Evolutionary conservation across 179 eudicot genomes (phyloP), one percentile per base, ranked within the genome.

Genomic region (Camellia oleifera): DNA sequence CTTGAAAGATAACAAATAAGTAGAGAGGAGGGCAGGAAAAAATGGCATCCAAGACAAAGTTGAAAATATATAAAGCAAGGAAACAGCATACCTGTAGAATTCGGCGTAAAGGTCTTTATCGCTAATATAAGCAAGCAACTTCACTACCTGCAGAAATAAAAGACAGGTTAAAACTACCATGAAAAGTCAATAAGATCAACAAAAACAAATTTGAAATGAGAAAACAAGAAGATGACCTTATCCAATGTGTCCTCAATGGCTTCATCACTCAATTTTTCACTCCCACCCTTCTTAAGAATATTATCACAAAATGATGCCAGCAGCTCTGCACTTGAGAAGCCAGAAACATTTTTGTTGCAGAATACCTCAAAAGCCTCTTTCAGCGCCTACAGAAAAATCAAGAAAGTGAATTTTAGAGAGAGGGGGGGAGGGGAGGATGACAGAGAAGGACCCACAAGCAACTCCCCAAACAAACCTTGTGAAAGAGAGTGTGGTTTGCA

Each of bases 361-460:
- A 93, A 90, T 10, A 88, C 82, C 85, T 88, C 93, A 81, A 91
- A 93, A 71, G 92, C 97, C 79, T 90, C 93, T 76, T 90, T 93
- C 64, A 93, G 81, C 42, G 97, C 93, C 97, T 92, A 50, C 18
- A 80, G 53, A 40, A 77, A 32, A 73, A 54, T 50, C 48, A 8
- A 10, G 60, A 54, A 61, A 15, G 66, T 3, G 5, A 53, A 44
- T 67, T 50, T 45, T n/a, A 58, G 63, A 61, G 78, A 26, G 26
- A 26, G 23, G 23, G 23, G 13, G 53, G 62, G 40, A 2, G 40
- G 40, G 40, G 2, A 2, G 40, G 40, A 32, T 1, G 2, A 32
- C 40, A 32, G 40, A 32, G 40, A 32, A 32, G 40, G 40, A 32
- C 1, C 40, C 40, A 32, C 40, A 32, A 32, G 40, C 18, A 57